Base-by-base conservation (phyloP, 208 protist genomes). In the Lotmaria passim region DNA sequence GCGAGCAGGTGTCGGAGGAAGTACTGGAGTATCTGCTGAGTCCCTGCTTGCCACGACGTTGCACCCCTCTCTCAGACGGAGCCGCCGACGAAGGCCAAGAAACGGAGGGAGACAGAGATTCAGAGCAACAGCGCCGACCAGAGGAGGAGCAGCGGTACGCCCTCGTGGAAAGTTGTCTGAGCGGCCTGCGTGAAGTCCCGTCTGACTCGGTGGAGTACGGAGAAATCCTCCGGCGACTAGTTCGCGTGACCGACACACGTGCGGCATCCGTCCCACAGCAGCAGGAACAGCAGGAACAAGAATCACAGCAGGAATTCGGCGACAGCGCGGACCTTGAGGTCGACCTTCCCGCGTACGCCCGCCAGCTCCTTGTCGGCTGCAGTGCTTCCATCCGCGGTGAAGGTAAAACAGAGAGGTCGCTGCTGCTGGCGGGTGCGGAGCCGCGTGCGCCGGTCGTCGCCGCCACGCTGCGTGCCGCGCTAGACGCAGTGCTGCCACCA, bases 401-500 rank as follows among this genome's bases (percentile, higher is more conserved):
- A 30, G 12, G 33, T n/a, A 23, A 28, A 51, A 24, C 24, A 56
- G 31, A 47, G 47, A 7, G n/a, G 36, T 8, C 28, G 17, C 30
- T 1, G 7, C 2, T 24, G 7, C 15, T 38, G 17, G 60, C 60
- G 1, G 34, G 60, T 2, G 60, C 60, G 8, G 60, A 28, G 7
- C 60, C 60, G 2, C 71, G 71, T 17, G 34, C 21, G 15, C 64
- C 73, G 14, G 60, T 79, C 17, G 73, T 79, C 17, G 36, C 64
- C 8, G 28, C 51, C 28, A 72, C 63, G 5, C 23, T 72, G 23
- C 60, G 59, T 26, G 63, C 72, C 19, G 36, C 75, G 31, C 43
- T 85, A 10, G 74, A 85, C 43, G 68, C 70, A 1, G 17, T 85
- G 38, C 64, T 85, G n/a, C 79, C 79, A 10, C 79, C 79, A 46